Conservation (phyloP, 345 rosid genomes). For the Lenwebbia sp. region DNA sequence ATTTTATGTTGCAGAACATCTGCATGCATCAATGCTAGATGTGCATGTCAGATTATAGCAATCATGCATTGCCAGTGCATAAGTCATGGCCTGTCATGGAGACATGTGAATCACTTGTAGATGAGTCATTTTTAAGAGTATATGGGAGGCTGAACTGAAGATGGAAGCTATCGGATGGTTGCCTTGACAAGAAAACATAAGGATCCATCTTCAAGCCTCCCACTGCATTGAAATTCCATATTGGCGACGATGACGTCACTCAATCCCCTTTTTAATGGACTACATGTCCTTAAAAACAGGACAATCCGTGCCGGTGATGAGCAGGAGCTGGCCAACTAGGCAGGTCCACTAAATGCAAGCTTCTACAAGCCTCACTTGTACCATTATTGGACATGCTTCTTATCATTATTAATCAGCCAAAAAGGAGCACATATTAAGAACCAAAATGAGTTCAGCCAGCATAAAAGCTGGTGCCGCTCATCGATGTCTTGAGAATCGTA, state of each 20-base stretch:
- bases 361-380: neutral
- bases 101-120: neutral
- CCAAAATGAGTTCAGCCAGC: neutral
- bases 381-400: neutral
- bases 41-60: neutral
- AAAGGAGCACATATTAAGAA: neutral
- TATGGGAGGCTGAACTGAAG: neutral
- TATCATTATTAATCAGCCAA: neutral
- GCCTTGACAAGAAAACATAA: neutral
- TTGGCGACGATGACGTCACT: neutral
- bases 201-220: neutral
- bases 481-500: neutral
- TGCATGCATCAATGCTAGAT: neutral
- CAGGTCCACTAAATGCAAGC: neutral
- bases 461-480: neutral
- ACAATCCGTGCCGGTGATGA: neutral
- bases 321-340: neutral
- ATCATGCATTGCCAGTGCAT: neutral
- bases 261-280: neutral
- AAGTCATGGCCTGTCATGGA: neutral
- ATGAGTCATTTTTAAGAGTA: neutral
- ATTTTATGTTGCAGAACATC: neutral
- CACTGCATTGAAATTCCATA: neutral
- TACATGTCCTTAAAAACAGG: neutral
- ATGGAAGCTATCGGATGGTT: neutral